These are phyloP conservation scores for Tetragonia tetragonoides DNA, from an alignment of 148 eudicot genomes.

Conservation along the genomic window DNA sequence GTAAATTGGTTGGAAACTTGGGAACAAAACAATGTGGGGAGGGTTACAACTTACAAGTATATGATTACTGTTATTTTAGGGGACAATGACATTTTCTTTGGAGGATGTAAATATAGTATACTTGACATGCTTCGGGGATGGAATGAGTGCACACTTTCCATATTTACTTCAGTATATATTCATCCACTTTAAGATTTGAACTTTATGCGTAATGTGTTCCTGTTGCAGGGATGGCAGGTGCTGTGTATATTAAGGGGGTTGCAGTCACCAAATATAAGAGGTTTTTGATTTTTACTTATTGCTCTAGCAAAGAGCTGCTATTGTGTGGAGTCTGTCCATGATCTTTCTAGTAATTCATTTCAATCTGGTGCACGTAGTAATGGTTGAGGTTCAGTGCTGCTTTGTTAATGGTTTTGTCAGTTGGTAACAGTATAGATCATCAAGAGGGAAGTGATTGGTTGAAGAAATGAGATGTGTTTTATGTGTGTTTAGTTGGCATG, in stretches of 20 bases:
- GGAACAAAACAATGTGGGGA: not conserved
- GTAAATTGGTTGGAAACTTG: not conserved
- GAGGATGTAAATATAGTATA: not conserved
- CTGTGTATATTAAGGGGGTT: constrained; percentile 90
- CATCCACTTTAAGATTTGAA: not conserved
- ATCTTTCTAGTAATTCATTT: not conserved
- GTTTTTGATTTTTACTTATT: constrained; percentile 27
- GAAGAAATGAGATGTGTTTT: not conserved
- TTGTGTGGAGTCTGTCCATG: not conserved
- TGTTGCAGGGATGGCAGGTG: constrained; percentile 88
- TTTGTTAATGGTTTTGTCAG: not conserved
- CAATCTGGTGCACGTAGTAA: not conserved
- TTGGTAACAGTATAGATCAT: not conserved
- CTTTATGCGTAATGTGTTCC: constrained; percentile 17
- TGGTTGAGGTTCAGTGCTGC: not conserved
- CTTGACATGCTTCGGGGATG: not conserved
- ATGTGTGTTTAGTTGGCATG: not conserved
- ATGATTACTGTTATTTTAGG: not conserved
- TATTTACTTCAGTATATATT: not conserved
- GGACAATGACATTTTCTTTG: not conserved
- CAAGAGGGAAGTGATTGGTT: not conserved
- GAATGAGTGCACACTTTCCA: not conserved
- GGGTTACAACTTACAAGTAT: not conserved
- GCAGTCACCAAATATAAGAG: constrained; percentile 88
- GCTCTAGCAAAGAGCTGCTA: not conserved